Evolutionary conservation across 257 asterid species (phyloP).

Genomic region (Anisodus tanguticus): DNA sequence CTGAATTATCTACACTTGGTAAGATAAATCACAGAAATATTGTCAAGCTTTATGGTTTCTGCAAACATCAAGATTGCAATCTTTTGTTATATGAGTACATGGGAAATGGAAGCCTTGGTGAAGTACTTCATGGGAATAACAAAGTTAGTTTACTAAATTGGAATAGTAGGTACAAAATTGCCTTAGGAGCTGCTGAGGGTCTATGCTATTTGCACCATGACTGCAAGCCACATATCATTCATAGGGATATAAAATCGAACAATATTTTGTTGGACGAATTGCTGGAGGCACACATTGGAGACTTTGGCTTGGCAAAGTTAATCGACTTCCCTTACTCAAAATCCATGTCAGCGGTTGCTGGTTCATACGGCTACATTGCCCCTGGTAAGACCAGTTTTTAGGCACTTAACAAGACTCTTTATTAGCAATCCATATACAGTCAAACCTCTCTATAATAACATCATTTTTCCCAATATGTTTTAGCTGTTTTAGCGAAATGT

Average conservation of each 20-base stretch:
- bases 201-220: conserved; percentile 78
- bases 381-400: conserved; percentile 61
- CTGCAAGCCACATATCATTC: conserved; percentile 84
- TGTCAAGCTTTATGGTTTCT: conserved; percentile 71
- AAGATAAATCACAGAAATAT: conserved; percentile 79
- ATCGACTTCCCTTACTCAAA: conserved; percentile 72
- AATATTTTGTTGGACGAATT: conserved; percentile 77
- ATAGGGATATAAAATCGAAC: conserved; percentile 85
- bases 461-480: too few relatives aligned
- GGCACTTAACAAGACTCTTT: neutral
- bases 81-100: conserved; percentile 78
- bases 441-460: too few relatives aligned
- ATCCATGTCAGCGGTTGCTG: conserved; percentile 95
- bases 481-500: too few relatives aligned
- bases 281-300: conserved; percentile 85
- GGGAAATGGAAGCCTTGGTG: conserved; percentile 89
- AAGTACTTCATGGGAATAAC: conserved; percentile 59
- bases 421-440: neutral
- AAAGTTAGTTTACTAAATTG: conserved; percentile 56
- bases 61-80: conserved; percentile 76
- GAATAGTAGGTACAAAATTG: conserved; percentile 70
- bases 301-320: conserved; percentile 88
- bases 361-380: conserved; percentile 93
- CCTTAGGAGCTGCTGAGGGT: conserved; percentile 89
- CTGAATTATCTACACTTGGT: conserved; percentile 89